Conservation (phyloP, 1,284 basidiomycete species). For the Sporisorium graminicola region DNA sequence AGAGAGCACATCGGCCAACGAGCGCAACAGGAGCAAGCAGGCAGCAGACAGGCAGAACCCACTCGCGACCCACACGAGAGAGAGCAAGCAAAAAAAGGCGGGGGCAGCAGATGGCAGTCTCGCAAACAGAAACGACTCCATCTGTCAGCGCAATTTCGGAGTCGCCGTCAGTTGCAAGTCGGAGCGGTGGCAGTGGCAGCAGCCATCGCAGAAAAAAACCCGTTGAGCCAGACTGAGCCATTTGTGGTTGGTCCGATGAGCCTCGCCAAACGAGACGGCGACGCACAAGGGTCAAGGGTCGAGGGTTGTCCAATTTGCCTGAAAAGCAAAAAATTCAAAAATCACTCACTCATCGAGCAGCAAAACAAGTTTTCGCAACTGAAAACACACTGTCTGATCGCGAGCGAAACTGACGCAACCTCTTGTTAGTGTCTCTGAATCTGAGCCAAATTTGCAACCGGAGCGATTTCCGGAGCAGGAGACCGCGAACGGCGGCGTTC, state of each 20-base stretch:
- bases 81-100: not conserved
- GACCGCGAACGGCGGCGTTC: too few relatives aligned
- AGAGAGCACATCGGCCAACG: too few relatives aligned
- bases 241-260: not conserved
- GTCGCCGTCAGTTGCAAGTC: not conserved
- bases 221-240: not conserved
- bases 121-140: not conserved
- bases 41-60: not conserved
- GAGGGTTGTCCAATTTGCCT: constrained; percentile 5
- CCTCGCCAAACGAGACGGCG: not conserved
- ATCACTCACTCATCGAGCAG: not conserved
- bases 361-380: not conserved
- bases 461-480: not conserved
- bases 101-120: constrained; percentile 5
- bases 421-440: not conserved
- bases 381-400: too few relatives aligned
- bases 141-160: constrained; percentile 6
- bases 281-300: constrained; percentile 23
- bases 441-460: not conserved
- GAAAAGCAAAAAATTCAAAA: not conserved
- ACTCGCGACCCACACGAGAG: not conserved
- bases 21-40: not conserved
- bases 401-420: constrained; percentile 12
- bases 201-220: not conserved
- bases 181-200: too few relatives aligned